A percentile compares a stretch with the other conserved stretches of the same genome.
These are phyloP conservation scores for Sporothrix protearum DNA, from an alignment of 2,329 filamentous ascomycete genomes.

Conservation along the genomic window DNA sequence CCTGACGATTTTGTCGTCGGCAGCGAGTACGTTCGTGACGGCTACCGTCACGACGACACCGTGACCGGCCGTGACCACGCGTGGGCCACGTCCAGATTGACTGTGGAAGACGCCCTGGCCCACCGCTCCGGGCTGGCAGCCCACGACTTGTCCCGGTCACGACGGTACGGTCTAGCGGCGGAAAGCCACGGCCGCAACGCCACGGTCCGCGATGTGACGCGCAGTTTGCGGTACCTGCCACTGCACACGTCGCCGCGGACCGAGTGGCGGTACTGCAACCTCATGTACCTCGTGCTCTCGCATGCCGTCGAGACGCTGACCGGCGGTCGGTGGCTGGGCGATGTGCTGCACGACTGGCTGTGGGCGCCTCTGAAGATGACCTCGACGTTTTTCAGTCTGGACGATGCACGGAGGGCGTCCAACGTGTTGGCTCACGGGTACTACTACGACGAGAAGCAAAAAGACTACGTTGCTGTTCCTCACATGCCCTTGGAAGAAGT, in stretches of 20 bases:
- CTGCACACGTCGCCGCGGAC: constrained; percentile 40
- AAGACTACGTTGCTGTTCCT: constrained; percentile 31
- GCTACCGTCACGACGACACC: not conserved
- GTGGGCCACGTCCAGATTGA: constrained; percentile 45
- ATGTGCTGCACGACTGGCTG: constrained; percentile 40
- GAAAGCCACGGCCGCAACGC: constrained; percentile 36
- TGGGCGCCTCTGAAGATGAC: constrained; percentile 47
- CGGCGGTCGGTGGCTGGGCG: constrained; percentile 35
- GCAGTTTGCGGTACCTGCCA: constrained; percentile 42
- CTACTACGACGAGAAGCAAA: constrained; percentile 35
- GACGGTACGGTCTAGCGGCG: constrained; percentile 32
- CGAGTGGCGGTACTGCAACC: constrained; percentile 49
- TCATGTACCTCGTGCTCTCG: constrained; percentile 49
- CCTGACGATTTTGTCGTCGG: constrained; percentile 45
- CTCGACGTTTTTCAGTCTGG: constrained; percentile 37
- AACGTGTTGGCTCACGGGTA: constrained; percentile 43
- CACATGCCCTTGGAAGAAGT: constrained; percentile 33
- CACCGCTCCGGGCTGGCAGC: constrained; percentile 50
- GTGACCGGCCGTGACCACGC: constrained; percentile 35
- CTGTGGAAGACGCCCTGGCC: constrained; percentile 51
- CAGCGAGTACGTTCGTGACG: not conserved
- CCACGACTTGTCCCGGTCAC: constrained; percentile 39
- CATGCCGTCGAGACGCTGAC: constrained; percentile 46
- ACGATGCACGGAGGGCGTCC: constrained; percentile 33
- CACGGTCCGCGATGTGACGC: constrained; percentile 38